A percentile compares a stretch with the other conserved stretches of the same genome.
These are phyloP conservation scores for Lentinula aciculospora DNA, from an alignment of 768 basidiomycete species.

Conservation along the genomic window DNA sequence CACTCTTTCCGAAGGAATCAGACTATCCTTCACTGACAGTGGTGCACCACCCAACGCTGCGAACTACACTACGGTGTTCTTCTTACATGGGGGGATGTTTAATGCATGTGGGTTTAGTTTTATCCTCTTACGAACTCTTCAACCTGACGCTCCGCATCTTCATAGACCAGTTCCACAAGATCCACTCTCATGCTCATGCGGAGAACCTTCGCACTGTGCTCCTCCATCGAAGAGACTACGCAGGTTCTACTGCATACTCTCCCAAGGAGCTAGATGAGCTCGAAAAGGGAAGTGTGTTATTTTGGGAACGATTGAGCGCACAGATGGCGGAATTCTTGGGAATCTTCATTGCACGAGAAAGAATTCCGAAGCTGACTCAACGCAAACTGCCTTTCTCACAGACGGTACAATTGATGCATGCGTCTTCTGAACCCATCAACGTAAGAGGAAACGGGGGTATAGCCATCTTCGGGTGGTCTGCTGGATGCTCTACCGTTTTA, in stretches of 20 bases:
- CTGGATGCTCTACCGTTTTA: slow-evolving; percentile 10
- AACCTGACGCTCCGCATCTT: not conserved
- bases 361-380: slow-evolving; percentile 11
- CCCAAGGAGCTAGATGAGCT: slow-evolving; percentile 16
- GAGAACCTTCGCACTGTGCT: slow-evolving; percentile 16
- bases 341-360: slow-evolving; percentile 11
- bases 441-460: slow-evolving; percentile 14
- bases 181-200: slow-evolving; percentile 8
- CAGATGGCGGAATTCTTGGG: slow-evolving; percentile 15
- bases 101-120: slow-evolving; percentile 13
- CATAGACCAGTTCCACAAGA: slow-evolving; percentile 11
- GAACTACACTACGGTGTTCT: slow-evolving; percentile 16
- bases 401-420: not conserved
- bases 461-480: slow-evolving; percentile 17
- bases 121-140: not conserved
- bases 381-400: not conserved
- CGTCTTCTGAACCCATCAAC: not conserved
- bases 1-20: slow-evolving; percentile 4
- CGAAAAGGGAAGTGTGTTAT: slow-evolving; percentile 6
- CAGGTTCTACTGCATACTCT: slow-evolving; percentile 16
- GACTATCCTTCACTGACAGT: slow-evolving; percentile 8
- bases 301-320: slow-evolving; percentile 13
- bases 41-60: slow-evolving; percentile 4
- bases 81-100: slow-evolving; percentile 16
- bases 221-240: slow-evolving; percentile 18